Base-by-base conservation (phyloP, 2,329 filamentous ascomycete genomes). In the Gliomastix tumulicola region DNA sequence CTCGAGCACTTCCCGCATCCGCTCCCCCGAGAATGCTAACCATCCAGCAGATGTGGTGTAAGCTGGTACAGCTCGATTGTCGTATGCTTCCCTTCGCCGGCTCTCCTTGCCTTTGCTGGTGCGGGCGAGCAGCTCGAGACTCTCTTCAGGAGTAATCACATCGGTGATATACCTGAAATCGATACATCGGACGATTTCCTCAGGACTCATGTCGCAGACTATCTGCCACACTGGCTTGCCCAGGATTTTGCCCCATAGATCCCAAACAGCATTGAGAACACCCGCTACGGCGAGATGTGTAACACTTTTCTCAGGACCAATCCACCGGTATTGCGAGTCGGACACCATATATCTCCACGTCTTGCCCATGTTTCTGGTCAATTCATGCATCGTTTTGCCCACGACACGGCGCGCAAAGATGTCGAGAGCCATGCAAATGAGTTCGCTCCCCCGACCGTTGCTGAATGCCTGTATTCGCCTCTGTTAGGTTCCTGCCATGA, bases 151-250 rank as follows among this genome's bases (percentile, higher is more conserved):
- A 0, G 88, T 94, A 46, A 95, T 71, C 12, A 88, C 88, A 61
- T 95, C 88, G 18, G 85, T 92, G 59, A 95, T 92, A 64, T 95
- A 95, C 35, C 88, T 75, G 68, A 95, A 95, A 64, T 95, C 89
- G 55, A 95, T 89, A 64, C 88, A 90, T 40, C 71, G 65, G 35
- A 95, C 88, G 36, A 94, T 79, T 64, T 95, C 82, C 62, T 92
- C 84, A 1, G 88, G 87, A 4, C 74, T 82, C 85, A 95, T 94
- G 48, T 95, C 88, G 11, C 84, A 83, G 18, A 95, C 83, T 43
- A 95, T 82, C 41, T 80, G 75, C 89, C 88, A 95, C 13, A 95
- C 86, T 4, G 88, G 89, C 69, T 95, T 94, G 44, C 76, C 71
- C 21, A 92, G 74, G 3, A 74, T 74, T 66, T 94, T 94, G 37